These are phyloP conservation scores for Fusarium acutatum DNA, from an alignment of 2,329 filamentous ascomycete genomes.

Conservation along the genomic window DNA sequence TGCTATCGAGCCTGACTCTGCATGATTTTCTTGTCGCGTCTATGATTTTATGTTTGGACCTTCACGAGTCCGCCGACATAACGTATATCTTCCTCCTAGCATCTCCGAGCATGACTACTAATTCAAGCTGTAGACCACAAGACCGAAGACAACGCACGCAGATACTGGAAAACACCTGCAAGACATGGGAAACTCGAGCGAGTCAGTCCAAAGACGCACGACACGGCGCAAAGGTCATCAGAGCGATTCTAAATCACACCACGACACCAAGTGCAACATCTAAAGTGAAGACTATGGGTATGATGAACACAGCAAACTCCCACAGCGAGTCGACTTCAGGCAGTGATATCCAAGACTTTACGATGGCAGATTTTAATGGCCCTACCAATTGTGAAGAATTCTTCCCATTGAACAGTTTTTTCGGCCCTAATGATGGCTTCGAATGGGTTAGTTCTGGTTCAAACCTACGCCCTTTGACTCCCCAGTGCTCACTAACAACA, in stretches of 20 bases:
- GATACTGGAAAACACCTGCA: constrained; percentile 51
- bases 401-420: constrained; percentile 49
- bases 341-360: constrained; percentile 6
- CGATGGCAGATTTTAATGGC: constrained; percentile 21
- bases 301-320: neutral
- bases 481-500: constrained; percentile 2
- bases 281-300: neutral
- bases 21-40: constrained; percentile 68
- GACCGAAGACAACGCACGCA: constrained; percentile 48
- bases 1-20: constrained; percentile 61
- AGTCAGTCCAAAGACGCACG: constrained; percentile 52
- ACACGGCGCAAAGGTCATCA: constrained; percentile 54
- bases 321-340: neutral
- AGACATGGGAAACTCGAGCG: constrained; percentile 54
- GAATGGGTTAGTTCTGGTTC: constrained; percentile 51
- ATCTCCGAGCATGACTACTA: neutral
- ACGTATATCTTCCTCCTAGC: constrained; percentile 40
- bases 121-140: constrained; percentile 33
- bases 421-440: constrained; percentile 45
- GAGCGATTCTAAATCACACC: constrained; percentile 53
- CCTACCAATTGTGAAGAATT: constrained; percentile 45
- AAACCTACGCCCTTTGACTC: neutral
- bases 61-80: constrained; percentile 51
- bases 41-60: constrained; percentile 66
- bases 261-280: constrained; percentile 30